Conservation (phyloP, 2,329 filamentous ascomycete genomes). For the Hypoxylon sp. region DNA sequence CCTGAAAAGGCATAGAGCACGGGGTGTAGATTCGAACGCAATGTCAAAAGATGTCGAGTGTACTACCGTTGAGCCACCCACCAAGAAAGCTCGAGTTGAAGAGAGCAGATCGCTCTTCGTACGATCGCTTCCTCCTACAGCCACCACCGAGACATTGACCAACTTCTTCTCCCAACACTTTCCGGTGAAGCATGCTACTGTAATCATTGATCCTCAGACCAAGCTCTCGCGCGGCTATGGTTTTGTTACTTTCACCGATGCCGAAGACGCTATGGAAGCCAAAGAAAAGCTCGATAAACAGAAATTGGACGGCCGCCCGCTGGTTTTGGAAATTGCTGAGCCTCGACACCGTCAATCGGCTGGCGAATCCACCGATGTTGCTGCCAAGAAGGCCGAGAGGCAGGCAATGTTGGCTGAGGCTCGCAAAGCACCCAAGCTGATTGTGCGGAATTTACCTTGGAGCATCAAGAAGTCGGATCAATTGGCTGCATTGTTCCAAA, state of each 20-base stretch:
- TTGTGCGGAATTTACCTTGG: constrained; percentile 96
- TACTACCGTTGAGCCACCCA: constrained; percentile 53
- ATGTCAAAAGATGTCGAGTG: constrained; percentile 45
- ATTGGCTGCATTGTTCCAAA: constrained; percentile 82
- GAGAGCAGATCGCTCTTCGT: constrained; percentile 86
- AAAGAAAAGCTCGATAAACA: constrained; percentile 85
- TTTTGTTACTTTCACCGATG: constrained; percentile 96
- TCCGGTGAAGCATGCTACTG: constrained; percentile 95
- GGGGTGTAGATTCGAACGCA: constrained; percentile 33
- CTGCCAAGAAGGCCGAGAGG: constrained; percentile 68
- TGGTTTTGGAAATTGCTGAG: constrained; percentile 90
- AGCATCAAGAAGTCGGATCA: constrained; percentile 91
- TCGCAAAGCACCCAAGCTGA: constrained; percentile 79
- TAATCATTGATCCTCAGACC: constrained; percentile 86
- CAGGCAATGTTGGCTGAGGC: constrained; percentile 73
- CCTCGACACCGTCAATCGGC: constrained; percentile 75
- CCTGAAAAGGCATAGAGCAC: constrained; percentile 46
- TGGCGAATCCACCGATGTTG: constrained; percentile 61
- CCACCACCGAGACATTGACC: constrained; percentile 86
- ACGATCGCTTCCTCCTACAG: constrained; percentile 82
- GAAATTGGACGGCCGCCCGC: constrained; percentile 82
- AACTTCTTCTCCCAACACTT: constrained; percentile 95
- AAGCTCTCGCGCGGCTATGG: constrained; percentile 93
- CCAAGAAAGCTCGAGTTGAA: constrained; percentile 72
- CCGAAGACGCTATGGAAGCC: constrained; percentile 88